Evolutionary conservation across 108 stramenopile species (phyloP), one percentile per base, ranked within the genome.

Genomic region (Cyclotella baltica): DNA sequence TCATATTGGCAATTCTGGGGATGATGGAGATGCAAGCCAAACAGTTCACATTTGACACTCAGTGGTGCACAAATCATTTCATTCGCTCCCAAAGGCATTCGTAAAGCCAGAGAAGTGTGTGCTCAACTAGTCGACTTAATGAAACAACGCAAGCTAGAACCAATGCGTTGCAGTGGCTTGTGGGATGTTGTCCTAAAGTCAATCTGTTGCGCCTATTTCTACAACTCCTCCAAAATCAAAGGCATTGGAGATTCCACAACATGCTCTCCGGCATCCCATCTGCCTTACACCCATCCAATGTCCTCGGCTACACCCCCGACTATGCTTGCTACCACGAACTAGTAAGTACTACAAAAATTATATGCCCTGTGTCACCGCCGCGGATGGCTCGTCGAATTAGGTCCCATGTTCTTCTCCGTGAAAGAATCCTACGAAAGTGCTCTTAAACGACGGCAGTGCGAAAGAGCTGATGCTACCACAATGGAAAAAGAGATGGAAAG

Each of bases 271-370:
- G 98, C 19, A 92, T 96, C 38, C 93, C 96, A 13, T 92, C 91
- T 52, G 76, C 91, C 16, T 83, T 99, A 43, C 97, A 98, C 80
- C 97, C 97, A 15, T 90, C 94, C 6, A 91, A 90, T 66, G 93
- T 97, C 36, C 85, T 98, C 11, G 99, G 99, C 6, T 98, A 97
- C 75, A 98, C 99, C 22, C 99, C 99, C 19, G 99, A 99, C 87
- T 98, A 96, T 78, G 96, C 98, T n/a, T 93, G 93, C 53, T 99
- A 99, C 81, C 98, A 99, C 78, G 99, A 99, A 85, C 87, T 99
- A 57, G 96, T 99, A 65, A 91, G 96, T 69, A 99, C 99, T 2
- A 88, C 23, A 98, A 98, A 79, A 98, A 98, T 75, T 98, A 97
- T 88, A 99, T 99, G 98, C 92, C 88, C 52, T 97, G 95, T 67